Base-by-base conservation (phyloP, 192 early-diverging fungal species). In the Spizellomyces punctatus region DNA sequence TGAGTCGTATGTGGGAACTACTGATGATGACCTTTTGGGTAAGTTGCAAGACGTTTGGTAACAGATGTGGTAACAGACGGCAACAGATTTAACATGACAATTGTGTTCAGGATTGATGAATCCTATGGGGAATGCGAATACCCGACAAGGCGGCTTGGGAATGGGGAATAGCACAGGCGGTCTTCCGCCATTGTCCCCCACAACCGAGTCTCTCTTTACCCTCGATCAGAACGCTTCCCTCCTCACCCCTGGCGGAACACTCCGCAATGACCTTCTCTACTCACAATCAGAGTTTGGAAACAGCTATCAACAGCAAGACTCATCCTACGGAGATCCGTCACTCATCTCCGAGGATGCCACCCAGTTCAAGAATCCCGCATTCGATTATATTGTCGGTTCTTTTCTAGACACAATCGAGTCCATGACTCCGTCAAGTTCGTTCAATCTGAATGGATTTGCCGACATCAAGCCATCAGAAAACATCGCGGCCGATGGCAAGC, bases 331-430 rank as follows among this genome's bases (percentile, higher is more conserved):
- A 19, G 50, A 54, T 4, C 27, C 27, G 27, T 36, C 27, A 36
- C 12, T 54, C 50, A 54, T 54, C 14, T 61, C 19, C 2, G 17
- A 64, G 4, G 44, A 22, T n/a, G 63, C 63, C 0, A 41, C 19
- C n/a, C 62, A 72, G 48, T 64, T 64, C 61, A 47, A 70, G 45
- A 71, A 78, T 52, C 76, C 76, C 9, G 68, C 77, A 10, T 62
- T 79, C 42, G 75, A 82, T 43, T 78, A 76, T 61, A 82, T 82
- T 57, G 77, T 82, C 27, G 81, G 81, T 6, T 69, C 77, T 14
- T 82, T 82, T 55, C 52, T 82, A 7, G 76, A 82, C 67, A 69
- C 57, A 54, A 77, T 82, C 46, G 72, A 82, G 7, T 47, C 54
- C 49, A 73, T 76, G 69, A 61, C 71, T 19, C 69, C 67, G 6